Conservation (phyloP, 2,329 filamentous ascomycete genomes). For the Aspergillus ibericus region DNA sequence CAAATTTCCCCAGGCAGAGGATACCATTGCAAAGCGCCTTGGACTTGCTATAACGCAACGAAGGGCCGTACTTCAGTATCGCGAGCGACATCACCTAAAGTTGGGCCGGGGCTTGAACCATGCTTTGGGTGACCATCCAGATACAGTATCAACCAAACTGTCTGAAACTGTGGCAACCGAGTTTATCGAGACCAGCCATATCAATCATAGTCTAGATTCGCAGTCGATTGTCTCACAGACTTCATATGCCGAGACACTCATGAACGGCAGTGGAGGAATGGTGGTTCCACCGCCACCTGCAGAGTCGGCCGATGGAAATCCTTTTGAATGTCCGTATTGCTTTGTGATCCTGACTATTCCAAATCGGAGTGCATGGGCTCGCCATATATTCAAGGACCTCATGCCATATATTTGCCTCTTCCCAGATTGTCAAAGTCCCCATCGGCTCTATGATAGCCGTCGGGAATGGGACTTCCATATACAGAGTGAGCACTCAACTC, state of each 20-base stretch:
- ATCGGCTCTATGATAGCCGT: no score
- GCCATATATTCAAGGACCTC: no score
- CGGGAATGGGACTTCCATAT: no score
- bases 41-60: constrained; percentile 37
- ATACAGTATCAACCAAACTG: constrained; percentile 2
- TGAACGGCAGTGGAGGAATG: background rate
- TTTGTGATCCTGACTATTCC: no score
- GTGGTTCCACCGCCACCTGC: background rate
- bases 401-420: no score
- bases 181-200: background rate
- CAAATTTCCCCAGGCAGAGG: constrained; percentile 3
- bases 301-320: background rate
- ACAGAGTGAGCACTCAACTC: no score
- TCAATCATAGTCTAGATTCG: background rate
- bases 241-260: background rate
- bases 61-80: constrained; percentile 41
- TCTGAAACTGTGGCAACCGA: constrained; percentile 12
- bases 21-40: constrained; percentile 24
- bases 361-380: no score
- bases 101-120: constrained; percentile 24
- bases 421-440: no score
- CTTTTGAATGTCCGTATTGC: background rate
- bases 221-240: background rate
- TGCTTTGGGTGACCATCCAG: constrained; percentile 5
- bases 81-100: constrained; percentile 38